Conservation (phyloP, 2,329 filamentous ascomycete species). For the Colletotrichum scovillei region DNA sequence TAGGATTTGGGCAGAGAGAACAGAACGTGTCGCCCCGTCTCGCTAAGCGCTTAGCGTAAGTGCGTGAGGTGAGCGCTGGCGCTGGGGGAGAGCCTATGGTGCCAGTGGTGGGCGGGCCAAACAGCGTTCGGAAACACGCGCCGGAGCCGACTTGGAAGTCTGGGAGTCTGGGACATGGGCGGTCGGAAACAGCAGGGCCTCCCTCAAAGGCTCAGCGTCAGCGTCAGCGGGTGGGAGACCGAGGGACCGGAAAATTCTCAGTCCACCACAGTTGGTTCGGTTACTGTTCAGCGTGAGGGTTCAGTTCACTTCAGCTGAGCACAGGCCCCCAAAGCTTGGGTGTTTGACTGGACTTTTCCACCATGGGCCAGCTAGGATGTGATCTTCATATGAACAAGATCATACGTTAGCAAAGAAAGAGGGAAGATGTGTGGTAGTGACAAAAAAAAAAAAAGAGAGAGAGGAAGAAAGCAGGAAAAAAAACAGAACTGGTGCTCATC, state of each 20-base stretch:
- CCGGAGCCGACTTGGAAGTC: constrained; percentile 32
- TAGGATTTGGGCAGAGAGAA: constrained; percentile 36
- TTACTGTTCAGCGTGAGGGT: neutral
- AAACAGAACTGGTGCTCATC: neutral
- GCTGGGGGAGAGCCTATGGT: constrained; percentile 1
- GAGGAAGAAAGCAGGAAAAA: neutral
- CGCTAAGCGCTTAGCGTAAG: constrained; percentile 42
- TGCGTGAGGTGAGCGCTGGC: constrained; percentile 9
- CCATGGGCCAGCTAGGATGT: neutral
- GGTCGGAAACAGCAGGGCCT: neutral
- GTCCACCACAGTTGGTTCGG: neutral
- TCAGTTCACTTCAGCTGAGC: constrained; percentile 7
- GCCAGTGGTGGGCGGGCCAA: constrained; percentile 26
- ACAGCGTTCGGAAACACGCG: constrained; percentile 35
- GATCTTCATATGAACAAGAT: neutral
- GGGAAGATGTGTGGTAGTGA: neutral
- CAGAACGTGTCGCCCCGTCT: constrained; percentile 38
- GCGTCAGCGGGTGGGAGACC: neutral
- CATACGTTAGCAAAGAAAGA: neutral
- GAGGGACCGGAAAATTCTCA: neutral
- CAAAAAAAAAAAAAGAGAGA: neutral
- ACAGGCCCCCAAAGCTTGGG: constrained; percentile 10
- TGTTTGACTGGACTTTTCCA: constrained; percentile 8
- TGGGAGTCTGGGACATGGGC: constrained; percentile 1
- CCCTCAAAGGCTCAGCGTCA: no score